phyloP scores from a whole-genome alignment of 495 filamentous ascomycete genomes.

The Penicillium paradoxum region DNA sequence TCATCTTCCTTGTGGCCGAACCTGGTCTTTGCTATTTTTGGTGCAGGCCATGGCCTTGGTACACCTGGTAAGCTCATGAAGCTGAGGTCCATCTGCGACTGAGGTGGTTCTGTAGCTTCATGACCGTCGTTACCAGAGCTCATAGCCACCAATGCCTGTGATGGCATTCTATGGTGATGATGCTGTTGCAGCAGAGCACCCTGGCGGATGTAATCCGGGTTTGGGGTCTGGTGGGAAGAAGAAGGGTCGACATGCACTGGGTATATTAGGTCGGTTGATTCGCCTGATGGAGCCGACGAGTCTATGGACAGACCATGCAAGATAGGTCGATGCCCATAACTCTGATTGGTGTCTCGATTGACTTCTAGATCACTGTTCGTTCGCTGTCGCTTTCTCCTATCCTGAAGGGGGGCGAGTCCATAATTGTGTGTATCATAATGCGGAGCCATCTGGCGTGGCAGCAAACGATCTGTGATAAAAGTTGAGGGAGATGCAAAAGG shows the following conservation, averaged over 20 bases:
- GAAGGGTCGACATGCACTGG: constrained; percentile 27
- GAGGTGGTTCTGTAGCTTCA: constrained; percentile 17
- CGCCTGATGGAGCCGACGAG: constrained; percentile 16
- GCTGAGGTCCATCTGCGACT: constrained; percentile 44
- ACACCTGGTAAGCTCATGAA: constrained; percentile 79
- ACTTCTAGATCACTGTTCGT: constrained; percentile 24
- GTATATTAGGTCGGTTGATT: constrained; percentile 32
- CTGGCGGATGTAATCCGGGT: constrained; percentile 27
- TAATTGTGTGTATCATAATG: constrained; percentile 25
- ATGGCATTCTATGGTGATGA: constrained; percentile 70
- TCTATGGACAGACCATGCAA: constrained; percentile 31
- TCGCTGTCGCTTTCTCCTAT: constrained; percentile 33
- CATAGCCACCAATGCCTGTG: constrained; percentile 48
- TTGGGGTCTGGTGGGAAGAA: constrained; percentile 22
- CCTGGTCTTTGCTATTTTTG: constrained; percentile 21
- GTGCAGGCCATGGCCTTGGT: constrained; percentile 69
- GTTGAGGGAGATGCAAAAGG: constrained; percentile 21
- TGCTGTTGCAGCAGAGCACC: constrained; percentile 46
- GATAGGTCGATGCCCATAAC: constrained; percentile 16
- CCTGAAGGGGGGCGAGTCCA: constrained; percentile 25
- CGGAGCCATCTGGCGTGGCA: constrained; percentile 24
- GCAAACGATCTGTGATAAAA: constrained; percentile 23
- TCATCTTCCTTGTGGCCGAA: constrained; percentile 47
- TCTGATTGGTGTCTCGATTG: constrained; percentile 15
- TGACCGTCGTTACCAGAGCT: constrained; percentile 20